These are phyloP conservation scores for Tetracladium maxilliforme DNA, from an alignment of 2,329 filamentous ascomycete genomes.

Conservation along the genomic window DNA sequence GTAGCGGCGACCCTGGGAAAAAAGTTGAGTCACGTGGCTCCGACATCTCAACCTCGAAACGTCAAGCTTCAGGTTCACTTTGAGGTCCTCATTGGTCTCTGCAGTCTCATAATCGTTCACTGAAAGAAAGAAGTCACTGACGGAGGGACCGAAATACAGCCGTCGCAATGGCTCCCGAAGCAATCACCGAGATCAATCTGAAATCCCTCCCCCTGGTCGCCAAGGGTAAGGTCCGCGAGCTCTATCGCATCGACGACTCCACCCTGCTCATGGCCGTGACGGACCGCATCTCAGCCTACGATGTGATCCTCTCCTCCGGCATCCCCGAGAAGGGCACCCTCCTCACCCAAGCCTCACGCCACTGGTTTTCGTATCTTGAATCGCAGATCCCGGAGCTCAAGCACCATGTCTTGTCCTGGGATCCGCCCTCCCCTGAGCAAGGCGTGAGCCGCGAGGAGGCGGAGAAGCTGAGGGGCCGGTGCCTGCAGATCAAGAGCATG, in stretches of 20 bases:
- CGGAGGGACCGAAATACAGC: too few species aligned
- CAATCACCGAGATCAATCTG: too few species aligned
- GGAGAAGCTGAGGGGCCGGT: conserved; percentile 31
- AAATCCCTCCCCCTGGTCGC: conserved; percentile 12
- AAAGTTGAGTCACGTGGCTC: too few species aligned
- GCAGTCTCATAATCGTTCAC: too few species aligned
- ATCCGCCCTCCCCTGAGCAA: conserved; percentile 39
- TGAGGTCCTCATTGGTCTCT: too few species aligned
- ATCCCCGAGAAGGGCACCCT: conserved; percentile 54
- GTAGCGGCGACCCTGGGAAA: too few species aligned
- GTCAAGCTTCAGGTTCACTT: too few species aligned
- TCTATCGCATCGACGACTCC: conserved; percentile 56
- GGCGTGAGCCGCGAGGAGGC: conserved; percentile 24
- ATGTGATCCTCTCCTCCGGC: conserved; percentile 59
- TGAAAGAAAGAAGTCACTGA: too few species aligned
- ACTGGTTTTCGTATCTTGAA: conserved; percentile 53
- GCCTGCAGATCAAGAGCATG: conserved; percentile 51
- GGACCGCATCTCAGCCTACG: conserved; percentile 90
- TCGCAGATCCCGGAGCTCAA: conserved; percentile 38
- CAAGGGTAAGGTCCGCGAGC: conserved; percentile 61
- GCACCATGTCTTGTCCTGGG: conserved; percentile 47
- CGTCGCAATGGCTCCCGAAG: too few species aligned
- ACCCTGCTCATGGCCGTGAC: conserved; percentile 73
- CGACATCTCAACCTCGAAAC: too few species aligned
- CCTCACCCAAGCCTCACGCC: conserved; percentile 49